A percentile compares a stretch with the other conserved stretches of the same genome.
phyloP scores from a whole-genome alignment of 73 alveolate genomes.

The Durusdinium trenchii region DNA sequence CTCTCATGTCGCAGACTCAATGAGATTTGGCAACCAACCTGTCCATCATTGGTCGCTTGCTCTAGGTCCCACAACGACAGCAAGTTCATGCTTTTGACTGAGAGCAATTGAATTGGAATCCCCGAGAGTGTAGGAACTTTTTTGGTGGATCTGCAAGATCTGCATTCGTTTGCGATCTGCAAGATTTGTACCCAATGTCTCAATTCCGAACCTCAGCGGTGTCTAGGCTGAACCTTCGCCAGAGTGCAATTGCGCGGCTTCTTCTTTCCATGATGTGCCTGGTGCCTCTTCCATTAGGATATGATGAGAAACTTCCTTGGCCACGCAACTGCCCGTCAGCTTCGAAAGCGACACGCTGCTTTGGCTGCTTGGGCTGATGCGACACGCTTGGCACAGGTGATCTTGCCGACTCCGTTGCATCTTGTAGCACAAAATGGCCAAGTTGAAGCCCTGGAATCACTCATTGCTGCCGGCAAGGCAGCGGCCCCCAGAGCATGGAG shows the following conservation, averaged over 20 bases:
- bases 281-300: too few species aligned
- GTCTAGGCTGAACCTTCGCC: slow-evolving; percentile 82
- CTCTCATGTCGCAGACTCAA: slow-evolving; percentile 39
- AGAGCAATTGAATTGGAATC: not conserved
- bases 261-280: slow-evolving; percentile 94
- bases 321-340: too few species aligned
- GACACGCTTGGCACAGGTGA: not conserved
- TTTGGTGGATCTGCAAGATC: too few species aligned
- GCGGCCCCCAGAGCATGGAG: not conserved
- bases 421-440: too few species aligned
- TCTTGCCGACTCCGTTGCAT: too few species aligned
- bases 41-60: not conserved
- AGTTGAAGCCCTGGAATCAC: slow-evolving; percentile 65
- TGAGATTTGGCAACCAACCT: not conserved
- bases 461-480: slow-evolving; percentile 50
- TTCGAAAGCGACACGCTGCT: not conserved
- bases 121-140: not conserved
- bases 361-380: not conserved
- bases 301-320: too few species aligned
- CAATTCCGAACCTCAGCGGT: too few species aligned
- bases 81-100: slow-evolving; percentile 42
- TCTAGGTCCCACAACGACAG: slow-evolving; percentile 75
- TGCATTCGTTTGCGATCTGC: too few species aligned
- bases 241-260: slow-evolving; percentile 67
- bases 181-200: not conserved